Evolutionary conservation across 805 yeast genomes (phyloP).

Genomic region (Schizosaccharomyces osmophilus): DNA sequence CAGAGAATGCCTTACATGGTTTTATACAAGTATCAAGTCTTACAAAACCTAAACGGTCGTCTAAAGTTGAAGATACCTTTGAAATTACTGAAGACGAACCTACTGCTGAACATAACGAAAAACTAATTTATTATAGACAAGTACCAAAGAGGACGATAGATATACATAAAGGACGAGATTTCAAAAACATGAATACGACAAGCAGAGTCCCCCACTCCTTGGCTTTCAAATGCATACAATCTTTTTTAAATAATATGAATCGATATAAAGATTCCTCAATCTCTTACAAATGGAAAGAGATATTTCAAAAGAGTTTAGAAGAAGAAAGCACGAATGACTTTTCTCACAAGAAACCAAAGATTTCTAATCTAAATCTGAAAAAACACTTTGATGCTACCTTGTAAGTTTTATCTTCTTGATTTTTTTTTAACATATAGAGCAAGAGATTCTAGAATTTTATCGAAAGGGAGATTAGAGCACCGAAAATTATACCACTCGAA

Average conservation of each 20-base stretch:
- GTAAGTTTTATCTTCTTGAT: no score
- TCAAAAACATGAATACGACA: neutral
- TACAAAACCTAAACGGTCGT: neutral
- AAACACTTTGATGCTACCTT: no score
- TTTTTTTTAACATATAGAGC: no score
- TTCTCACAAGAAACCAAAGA: no score
- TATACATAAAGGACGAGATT: neutral
- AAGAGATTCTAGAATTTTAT: no score
- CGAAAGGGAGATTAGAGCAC: no score
- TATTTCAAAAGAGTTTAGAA: neutral
- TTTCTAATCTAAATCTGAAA: no score
- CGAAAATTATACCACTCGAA: no score
- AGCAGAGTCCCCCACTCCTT: neutral
- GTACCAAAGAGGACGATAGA: neutral
- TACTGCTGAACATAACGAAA: neutral
- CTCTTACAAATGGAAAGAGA: neutral
- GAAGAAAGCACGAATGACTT: no score
- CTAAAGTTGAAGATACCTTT: neutral
- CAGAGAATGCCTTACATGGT: constrained; percentile 5
- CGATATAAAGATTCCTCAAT: neutral
- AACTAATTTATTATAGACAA: neutral
- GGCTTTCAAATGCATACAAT: neutral
- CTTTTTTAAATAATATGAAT: neutral
- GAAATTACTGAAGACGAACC: neutral
- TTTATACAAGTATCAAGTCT: neutral